Percentiles rank a stretch among this genome's conserved stretches.
phyloP scores from a whole-genome alignment of 108 stramenopile genomes.

The Cyclotella baltica region DNA sequence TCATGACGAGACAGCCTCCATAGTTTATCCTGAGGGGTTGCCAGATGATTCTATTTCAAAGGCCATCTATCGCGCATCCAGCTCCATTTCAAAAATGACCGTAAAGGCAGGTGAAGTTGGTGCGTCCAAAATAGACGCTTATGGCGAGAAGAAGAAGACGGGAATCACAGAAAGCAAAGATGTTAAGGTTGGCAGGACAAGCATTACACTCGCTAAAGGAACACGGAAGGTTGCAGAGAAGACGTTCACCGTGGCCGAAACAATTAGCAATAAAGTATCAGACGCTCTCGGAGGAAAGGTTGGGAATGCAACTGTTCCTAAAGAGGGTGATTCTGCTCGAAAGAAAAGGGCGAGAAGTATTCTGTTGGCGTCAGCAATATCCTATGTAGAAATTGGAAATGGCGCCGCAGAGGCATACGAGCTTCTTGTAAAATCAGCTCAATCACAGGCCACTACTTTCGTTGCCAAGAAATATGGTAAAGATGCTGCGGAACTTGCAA shows the following conservation, averaged over 20 bases:
- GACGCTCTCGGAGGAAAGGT: constrained; percentile 31
- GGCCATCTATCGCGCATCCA: constrained; percentile 23
- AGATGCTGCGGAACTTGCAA: constrained; percentile 29
- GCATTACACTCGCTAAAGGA: constrained; percentile 32
- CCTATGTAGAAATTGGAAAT: constrained; percentile 27
- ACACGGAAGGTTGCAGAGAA: constrained; percentile 24
- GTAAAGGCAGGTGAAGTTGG: constrained; percentile 27
- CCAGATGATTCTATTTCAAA: constrained; percentile 22
- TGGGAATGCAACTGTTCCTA: constrained; percentile 26
- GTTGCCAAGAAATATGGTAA: constrained; percentile 36
- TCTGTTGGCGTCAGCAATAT: constrained; percentile 22
- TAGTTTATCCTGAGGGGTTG: constrained; percentile 13
- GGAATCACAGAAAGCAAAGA: constrained; percentile 19
- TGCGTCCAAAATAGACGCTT: constrained; percentile 28
- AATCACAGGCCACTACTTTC: constrained; percentile 30
- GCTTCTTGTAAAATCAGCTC: constrained; percentile 27
- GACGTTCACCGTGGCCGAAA: constrained; percentile 10
- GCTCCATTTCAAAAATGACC: background rate
- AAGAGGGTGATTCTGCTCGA: constrained; percentile 4
- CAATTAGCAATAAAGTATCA: constrained; percentile 27
- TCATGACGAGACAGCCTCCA: constrained; percentile 22
- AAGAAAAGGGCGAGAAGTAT: constrained; percentile 28
- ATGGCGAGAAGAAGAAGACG: constrained; percentile 32
- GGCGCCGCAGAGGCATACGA: constrained; percentile 38
- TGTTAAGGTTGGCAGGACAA: constrained; percentile 29